These are phyloP conservation scores for Macrocybe gigantea DNA, from an alignment of 768 basidiomycete genomes.

Conservation along the genomic window DNA sequence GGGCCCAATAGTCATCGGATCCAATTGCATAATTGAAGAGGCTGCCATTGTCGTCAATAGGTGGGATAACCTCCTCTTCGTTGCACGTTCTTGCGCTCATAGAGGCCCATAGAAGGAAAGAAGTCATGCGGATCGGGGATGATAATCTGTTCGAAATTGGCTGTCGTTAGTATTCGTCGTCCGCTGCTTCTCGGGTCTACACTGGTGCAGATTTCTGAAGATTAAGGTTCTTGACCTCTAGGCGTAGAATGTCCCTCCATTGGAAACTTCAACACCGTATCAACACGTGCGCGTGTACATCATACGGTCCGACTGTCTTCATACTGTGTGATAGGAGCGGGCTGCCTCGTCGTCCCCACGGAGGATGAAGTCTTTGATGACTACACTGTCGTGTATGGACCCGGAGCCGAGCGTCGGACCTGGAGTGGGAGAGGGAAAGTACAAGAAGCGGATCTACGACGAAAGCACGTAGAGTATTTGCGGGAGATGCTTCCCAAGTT, in stretches of 20 bases:
- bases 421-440: conserved; percentile 86
- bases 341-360: conserved; percentile 71
- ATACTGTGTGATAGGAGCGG: conserved; percentile 79
- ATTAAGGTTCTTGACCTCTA: conserved; percentile 20
- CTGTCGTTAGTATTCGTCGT: conserved; percentile 56
- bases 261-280: conserved; percentile 83
- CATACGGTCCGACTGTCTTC: conserved; percentile 75
- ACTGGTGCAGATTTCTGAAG: background rate
- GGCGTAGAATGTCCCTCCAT: conserved; percentile 84
- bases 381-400: conserved; percentile 82
- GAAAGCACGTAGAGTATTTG: conserved; percentile 89
- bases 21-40: conserved; percentile 89
- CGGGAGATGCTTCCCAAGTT: conserved; percentile 90
- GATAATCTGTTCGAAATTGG: conserved; percentile 94
- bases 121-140: conserved; percentile 90
- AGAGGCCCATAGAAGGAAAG: conserved; percentile 49
- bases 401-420: conserved; percentile 60
- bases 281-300: conserved; percentile 77
- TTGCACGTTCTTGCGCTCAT: background rate
- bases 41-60: conserved; percentile 86
- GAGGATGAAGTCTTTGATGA: conserved; percentile 77
- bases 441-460: conserved; percentile 77
- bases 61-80: conserved; percentile 23
- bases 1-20: conserved; percentile 87
- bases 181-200: too few species aligned